phyloP scores from a whole-genome alignment of 192 early-diverging fungal species.

The Linnemannia elongata region DNA sequence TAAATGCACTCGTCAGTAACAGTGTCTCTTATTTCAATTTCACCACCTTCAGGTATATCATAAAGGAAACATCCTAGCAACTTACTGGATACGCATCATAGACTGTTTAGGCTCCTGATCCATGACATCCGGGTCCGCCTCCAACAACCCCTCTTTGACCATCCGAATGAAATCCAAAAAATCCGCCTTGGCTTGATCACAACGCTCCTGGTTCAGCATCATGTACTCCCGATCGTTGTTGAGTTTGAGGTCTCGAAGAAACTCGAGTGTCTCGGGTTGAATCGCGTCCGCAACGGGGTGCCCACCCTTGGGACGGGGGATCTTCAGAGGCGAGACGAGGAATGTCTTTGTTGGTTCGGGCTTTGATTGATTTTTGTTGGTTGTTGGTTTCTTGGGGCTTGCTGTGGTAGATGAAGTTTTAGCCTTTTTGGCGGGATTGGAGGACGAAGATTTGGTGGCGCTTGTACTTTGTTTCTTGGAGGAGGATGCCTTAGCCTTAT shows the following conservation, averaged over 20 bases:
- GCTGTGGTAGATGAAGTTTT: constrained; percentile 1
- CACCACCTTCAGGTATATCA: background rate
- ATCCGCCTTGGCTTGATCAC: constrained; percentile 49
- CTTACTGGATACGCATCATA: constrained; percentile 65
- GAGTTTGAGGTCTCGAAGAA: constrained; percentile 59
- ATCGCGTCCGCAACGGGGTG: constrained; percentile 63
- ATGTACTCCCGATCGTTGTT: constrained; percentile 69
- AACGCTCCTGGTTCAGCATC: constrained; percentile 53
- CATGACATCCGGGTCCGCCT: constrained; percentile 60
- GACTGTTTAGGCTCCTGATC: constrained; percentile 59
- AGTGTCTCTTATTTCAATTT: background rate
- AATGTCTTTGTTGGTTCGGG: constrained; percentile 20
- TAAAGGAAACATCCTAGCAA: background rate
- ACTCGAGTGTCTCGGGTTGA: constrained; percentile 62
- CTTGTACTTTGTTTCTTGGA: background rate
- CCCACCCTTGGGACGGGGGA: constrained; percentile 52
- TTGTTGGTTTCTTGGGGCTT: constrained; percentile 2
- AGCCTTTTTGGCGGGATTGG: background rate
- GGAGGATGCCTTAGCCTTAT: background rate
- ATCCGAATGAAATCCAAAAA: constrained; percentile 64
- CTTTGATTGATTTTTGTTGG: background rate
- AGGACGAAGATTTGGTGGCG: background rate
- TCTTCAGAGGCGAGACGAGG: constrained; percentile 18
- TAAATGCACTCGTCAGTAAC: background rate
- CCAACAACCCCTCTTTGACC: constrained; percentile 55